Percentiles rank a stretch among this genome's conserved stretches.
These are phyloP conservation scores for Leishmania turanica DNA, from an alignment of 208 protist species.

Conservation along the genomic window DNA sequence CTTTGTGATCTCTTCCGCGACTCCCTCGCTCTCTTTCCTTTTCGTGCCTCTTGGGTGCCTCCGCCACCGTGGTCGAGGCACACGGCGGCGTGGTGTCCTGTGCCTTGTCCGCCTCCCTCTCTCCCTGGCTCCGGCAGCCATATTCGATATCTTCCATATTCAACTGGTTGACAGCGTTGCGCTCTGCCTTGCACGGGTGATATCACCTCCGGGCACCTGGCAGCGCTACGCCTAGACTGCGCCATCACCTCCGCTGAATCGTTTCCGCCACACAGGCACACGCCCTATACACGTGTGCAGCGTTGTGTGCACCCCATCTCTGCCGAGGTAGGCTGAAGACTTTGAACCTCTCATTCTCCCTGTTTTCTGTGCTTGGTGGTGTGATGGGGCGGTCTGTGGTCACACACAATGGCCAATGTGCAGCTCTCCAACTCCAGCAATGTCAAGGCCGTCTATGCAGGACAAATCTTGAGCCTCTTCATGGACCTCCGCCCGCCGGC, in stretches of 20 bases:
- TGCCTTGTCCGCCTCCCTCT: neutral
- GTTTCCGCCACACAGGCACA: neutral
- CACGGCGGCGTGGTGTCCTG: neutral
- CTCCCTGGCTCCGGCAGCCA: neutral
- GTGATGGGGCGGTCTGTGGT: neutral
- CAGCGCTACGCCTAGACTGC: neutral
- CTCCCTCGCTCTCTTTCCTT: neutral
- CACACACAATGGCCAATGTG: neutral
- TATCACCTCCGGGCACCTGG: neutral
- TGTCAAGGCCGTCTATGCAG: constrained; percentile 24
- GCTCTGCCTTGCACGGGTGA: neutral
- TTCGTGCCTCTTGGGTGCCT: neutral
- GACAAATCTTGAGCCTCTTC: constrained; percentile 27
- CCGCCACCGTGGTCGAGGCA: neutral
- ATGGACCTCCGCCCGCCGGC: constrained; percentile 11
- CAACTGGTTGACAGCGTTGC: neutral
- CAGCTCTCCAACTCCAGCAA: constrained; percentile 17
- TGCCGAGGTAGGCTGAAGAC: neutral
- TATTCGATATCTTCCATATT: neutral
- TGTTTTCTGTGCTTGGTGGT: too few species aligned
- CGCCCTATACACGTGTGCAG: neutral
- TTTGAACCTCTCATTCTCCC: neutral
- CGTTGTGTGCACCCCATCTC: neutral
- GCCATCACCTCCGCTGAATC: neutral
- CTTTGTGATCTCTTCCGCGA: neutral